Conservation (phyloP, 139 green algal species). For the Tetratostichococcus sp. region DNA sequence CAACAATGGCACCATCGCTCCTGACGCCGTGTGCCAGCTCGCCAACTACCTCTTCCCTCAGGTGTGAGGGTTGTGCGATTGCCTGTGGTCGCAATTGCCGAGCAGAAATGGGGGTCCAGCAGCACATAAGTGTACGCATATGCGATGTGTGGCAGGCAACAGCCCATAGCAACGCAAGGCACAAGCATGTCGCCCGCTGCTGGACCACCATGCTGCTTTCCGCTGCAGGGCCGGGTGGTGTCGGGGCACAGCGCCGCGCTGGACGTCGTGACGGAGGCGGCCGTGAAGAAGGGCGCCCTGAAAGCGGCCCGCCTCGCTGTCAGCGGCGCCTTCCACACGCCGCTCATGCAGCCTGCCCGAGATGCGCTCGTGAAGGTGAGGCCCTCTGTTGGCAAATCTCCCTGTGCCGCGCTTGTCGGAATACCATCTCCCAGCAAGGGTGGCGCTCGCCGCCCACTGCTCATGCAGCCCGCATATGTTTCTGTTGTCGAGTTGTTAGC, state of each 20-base stretch:
- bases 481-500: no score
- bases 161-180: no score
- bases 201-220: no score
- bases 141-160: no score
- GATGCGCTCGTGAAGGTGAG: conserved; percentile 57
- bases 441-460: not conserved
- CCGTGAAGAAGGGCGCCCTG: conserved; percentile 65
- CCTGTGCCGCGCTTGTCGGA: not conserved
- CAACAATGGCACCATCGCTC: conserved; percentile 12
- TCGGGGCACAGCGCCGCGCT: conserved; percentile 72
- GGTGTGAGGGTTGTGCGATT: conserved; percentile 16
- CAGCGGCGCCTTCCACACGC: conserved; percentile 88
- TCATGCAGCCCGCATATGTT: no score
- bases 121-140: no score
- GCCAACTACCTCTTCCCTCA: conserved; percentile 91
- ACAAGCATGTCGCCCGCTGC: no score
- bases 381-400: not conserved
- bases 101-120: no score
- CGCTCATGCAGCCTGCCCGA: conserved; percentile 74
- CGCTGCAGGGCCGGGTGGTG: conserved; percentile 67
- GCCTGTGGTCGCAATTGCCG: no score
- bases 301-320: conserved; percentile 76
- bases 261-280: conserved; percentile 46
- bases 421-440: not conserved
- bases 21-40: conserved; percentile 64